phyloP scores from a whole-genome alignment of 2,329 filamentous ascomycete genomes.

The Penicillium sp. region DNA sequence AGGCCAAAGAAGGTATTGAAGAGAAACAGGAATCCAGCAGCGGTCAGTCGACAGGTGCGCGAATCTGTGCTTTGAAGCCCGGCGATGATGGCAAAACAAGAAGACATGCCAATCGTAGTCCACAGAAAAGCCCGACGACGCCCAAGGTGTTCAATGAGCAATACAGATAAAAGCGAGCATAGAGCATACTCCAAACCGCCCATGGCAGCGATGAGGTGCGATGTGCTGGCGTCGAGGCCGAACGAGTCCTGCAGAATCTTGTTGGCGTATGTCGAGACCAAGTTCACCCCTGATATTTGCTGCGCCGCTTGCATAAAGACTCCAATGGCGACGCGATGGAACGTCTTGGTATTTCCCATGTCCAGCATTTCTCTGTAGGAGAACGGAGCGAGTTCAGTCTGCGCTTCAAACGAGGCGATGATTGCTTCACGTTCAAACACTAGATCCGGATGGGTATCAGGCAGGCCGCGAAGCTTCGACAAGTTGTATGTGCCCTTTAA shows the following conservation, averaged over 20 bases:
- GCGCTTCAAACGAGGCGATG: conserved; percentile 12
- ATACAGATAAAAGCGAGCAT: conserved; percentile 8
- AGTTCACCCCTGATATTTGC: conserved; percentile 7
- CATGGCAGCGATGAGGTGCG: conserved; percentile 12
- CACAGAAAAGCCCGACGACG: conserved; percentile 9
- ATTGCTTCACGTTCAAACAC: conserved; percentile 5
- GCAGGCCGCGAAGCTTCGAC: conserved; percentile 8
- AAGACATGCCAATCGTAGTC: conserved; percentile 8
- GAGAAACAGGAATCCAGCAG: conserved; percentile 9
- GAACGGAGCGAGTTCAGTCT: conserved; percentile 9
- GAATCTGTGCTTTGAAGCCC: conserved; percentile 8
- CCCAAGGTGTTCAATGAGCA: conserved; percentile 12
- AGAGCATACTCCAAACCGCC: conserved; percentile 9
- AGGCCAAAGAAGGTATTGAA: conserved; percentile 14
- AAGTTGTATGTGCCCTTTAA: conserved; percentile 6
- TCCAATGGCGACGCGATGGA: conserved; percentile 9
- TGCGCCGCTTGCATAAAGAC: conserved; percentile 8
- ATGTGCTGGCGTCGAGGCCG: conserved; percentile 3
- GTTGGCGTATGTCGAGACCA: conserved; percentile 6
- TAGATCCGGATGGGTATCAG: conserved; percentile 2
- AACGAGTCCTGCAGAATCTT: conserved; percentile 5
- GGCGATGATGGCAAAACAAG: conserved; percentile 11
- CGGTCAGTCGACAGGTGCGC: conserved; percentile 5
- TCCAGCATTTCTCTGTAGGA: conserved; percentile 8
- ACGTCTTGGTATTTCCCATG: conserved; percentile 6